Base-by-base conservation (phyloP, 176 grass and related monocot species). In the Eleusine indica region DNA sequence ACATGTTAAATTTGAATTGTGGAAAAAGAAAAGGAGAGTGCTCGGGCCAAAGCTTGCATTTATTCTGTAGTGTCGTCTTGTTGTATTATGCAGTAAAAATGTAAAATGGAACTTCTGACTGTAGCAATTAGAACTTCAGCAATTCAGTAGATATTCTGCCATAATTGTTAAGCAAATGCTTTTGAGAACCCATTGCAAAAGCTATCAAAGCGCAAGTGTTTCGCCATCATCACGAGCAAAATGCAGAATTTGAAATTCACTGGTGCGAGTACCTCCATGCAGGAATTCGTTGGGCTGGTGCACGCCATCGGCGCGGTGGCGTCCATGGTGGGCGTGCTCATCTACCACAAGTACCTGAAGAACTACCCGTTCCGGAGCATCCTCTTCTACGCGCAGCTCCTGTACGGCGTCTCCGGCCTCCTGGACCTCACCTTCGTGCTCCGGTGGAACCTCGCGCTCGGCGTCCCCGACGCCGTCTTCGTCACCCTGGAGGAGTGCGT, bases 271-370 rank as follows among this genome's bases (percentile, higher is more conserved):
- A 11, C 49, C 19, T 66, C 3, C 66, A 29, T 87, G 74, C 83
- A 97, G 95, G 88, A 97, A 73, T 94, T 94, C 70, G 88, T 97
- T 0, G 90, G 92, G 18, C 68, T 97, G 69, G 91, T 91, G 61
- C 94, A 91, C 68, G 95, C 95, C 61, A 80, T 94, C 73, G 90
- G 92, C 2, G 95, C 95, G 21, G 88, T 87, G 29, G 92, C 92
- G 7, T 97, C 95, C 75, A 97, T 97, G 90, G 82, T 88, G 22
- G 90, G 90, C 22, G 90, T 97, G 58, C 84, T 97, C 30, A 91
- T 97, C 76, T 94, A 97, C 82, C 92, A 97, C 90, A 97, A 97
- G 82, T 85, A 75, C 28, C 82, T 94, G n/a, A 91, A 94, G 86
- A 49, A 89, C 79, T 88, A 84, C 75, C 86, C 88, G 0, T 97